phyloP scores from a whole-genome alignment of 345 rosid genomes.

The Stellera chamaejasme region DNA sequence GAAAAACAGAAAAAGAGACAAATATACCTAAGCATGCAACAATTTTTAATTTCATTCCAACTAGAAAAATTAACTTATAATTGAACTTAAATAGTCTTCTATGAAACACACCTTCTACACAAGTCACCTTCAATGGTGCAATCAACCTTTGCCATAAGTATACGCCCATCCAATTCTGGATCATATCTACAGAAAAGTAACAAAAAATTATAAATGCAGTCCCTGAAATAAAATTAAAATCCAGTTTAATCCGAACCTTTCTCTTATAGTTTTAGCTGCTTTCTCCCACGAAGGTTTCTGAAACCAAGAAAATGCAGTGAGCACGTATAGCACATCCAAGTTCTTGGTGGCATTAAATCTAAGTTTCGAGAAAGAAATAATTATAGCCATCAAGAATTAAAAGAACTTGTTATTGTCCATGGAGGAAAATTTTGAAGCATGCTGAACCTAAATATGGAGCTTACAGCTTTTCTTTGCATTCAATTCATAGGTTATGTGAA shows the following conservation, averaged over 20 bases:
- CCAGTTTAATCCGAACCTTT: conserved; percentile 41
- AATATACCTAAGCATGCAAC: too few species aligned
- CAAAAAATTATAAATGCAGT: conserved; percentile 1
- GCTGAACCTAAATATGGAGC: too few species aligned
- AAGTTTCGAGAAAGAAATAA: neutral
- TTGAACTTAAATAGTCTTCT: too few species aligned
- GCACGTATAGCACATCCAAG: conserved; percentile 1
- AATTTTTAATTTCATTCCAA: neutral
- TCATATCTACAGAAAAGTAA: conserved; percentile 56
- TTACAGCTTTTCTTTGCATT: too few species aligned
- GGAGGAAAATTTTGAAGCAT: too few species aligned
- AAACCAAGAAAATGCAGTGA: conserved; percentile 16
- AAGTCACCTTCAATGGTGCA: conserved; percentile 75
- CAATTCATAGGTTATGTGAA: too few species aligned
- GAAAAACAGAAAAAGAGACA: too few species aligned
- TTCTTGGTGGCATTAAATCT: neutral
- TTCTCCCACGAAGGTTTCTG: conserved; percentile 99
- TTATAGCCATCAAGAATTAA: too few species aligned
- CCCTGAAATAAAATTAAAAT: conserved; percentile 4
- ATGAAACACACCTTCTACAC: conserved; percentile 67
- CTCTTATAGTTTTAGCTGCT: conserved; percentile 71
- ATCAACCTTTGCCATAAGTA: conserved; percentile 80
- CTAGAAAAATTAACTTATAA: conserved; percentile 6
- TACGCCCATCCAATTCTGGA: conserved; percentile 87
- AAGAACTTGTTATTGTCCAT: too few species aligned